phyloP scores from a whole-genome alignment of 768 basidiomycete genomes.

The Agaricus subrufescens region DNA sequence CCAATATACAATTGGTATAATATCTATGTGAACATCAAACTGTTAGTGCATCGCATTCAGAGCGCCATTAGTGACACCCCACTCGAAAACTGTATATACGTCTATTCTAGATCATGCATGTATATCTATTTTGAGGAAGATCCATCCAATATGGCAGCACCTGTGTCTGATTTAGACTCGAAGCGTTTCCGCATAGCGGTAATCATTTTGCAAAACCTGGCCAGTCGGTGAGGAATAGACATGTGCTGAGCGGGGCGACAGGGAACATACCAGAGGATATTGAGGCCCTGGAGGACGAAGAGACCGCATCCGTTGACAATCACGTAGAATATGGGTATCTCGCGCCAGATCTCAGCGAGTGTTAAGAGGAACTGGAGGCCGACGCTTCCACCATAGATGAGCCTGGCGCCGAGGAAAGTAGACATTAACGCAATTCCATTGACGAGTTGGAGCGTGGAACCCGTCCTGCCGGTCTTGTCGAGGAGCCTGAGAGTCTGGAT shows the following conservation, averaged over 20 bases:
- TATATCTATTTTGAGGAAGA: too few species aligned
- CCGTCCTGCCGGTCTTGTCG: slow-evolving; percentile 73
- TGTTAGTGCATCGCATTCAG: too few species aligned
- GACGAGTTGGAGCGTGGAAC: slow-evolving; percentile 58
- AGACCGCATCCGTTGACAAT: slow-evolving; percentile 55
- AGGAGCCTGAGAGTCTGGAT: slow-evolving; percentile 47
- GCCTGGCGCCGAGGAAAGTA: slow-evolving; percentile 65
- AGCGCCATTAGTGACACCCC: slow-evolving; percentile 1
- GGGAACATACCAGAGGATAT: slow-evolving; percentile 67
- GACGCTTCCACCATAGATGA: slow-evolving; percentile 62
- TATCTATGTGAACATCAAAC: too few species aligned
- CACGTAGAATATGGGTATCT: slow-evolving; percentile 48
- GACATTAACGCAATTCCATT: slow-evolving; percentile 67
- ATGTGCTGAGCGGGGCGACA: neutral
- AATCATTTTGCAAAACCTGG: slow-evolving; percentile 77
- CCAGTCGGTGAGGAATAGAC: neutral
- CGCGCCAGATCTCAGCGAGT: slow-evolving; percentile 46
- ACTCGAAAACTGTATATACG: slow-evolving; percentile 14
- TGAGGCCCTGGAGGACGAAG: slow-evolving; percentile 63
- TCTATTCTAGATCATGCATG: neutral
- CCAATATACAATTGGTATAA: neutral
- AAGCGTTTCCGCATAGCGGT: slow-evolving; percentile 61
- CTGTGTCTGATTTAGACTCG: slow-evolving; percentile 10
- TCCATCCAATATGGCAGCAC: too few species aligned
- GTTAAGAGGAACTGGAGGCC: slow-evolving; percentile 64